A percentile compares a stretch with the other conserved stretches of the same genome.
Evolutionary conservation across 768 basidiomycete genomes (phyloP).

Genomic region (Crassisporium funariophilum): DNA sequence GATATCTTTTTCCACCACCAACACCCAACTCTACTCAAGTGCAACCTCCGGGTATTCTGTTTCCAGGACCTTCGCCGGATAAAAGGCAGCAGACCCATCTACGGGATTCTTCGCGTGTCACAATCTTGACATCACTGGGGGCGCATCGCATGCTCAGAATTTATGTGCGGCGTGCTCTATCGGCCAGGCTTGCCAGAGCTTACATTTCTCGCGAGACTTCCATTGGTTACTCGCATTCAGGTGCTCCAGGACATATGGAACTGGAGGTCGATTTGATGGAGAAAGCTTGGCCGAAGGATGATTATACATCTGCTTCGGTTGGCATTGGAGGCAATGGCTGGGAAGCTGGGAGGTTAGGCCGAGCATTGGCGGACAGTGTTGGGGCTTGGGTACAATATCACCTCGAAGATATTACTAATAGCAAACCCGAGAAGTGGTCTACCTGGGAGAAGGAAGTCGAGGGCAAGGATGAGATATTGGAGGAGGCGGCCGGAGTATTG

Average conservation of each 20-base stretch:
- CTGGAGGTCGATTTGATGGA: constrained; percentile 69
- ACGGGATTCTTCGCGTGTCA: constrained; percentile 24
- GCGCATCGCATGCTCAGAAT: constrained; percentile 64
- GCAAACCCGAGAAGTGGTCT: constrained; percentile 21
- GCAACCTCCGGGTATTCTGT: not conserved
- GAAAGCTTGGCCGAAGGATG: constrained; percentile 72
- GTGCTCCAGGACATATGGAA: constrained; percentile 59
- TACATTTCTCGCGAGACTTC: constrained; percentile 60
- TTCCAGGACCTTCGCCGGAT: not conserved
- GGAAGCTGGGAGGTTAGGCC: constrained; percentile 63
- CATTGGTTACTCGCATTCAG: constrained; percentile 57
- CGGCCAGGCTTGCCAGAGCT: constrained; percentile 63
- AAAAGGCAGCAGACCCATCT: constrained; percentile 7
- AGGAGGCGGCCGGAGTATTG: constrained; percentile 68
- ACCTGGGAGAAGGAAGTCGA: constrained; percentile 29
- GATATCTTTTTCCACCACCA: constrained; percentile 59
- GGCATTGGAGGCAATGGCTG: constrained; percentile 50
- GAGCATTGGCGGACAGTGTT: constrained; percentile 53
- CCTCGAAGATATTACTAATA: constrained; percentile 20
- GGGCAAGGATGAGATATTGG: constrained; percentile 58
- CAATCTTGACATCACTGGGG: constrained; percentile 52
- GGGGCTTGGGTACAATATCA: constrained; percentile 58
- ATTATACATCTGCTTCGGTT: constrained; percentile 34
- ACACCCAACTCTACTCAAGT: constrained; percentile 24
- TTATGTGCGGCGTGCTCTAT: constrained; percentile 62